Conservation (phyloP, 176 grass and related monocot species). For the Oryza meridionalis region DNA sequence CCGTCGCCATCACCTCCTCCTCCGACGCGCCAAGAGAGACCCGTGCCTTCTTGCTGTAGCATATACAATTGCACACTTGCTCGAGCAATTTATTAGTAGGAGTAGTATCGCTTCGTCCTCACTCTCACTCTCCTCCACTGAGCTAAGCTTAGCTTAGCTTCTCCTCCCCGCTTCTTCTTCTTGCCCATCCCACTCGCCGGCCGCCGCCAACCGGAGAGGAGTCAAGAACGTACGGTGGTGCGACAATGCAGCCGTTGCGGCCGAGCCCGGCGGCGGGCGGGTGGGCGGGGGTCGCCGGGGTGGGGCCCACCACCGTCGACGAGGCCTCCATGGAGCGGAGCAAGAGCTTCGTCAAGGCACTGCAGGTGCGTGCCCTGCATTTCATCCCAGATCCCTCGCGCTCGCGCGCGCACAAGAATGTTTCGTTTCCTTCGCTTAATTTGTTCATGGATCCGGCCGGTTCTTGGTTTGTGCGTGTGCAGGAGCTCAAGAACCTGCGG, state of each 20-base stretch:
- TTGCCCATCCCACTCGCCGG: neutral
- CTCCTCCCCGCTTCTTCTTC: conserved; percentile 1
- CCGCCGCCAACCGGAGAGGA: neutral
- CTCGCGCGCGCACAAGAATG: neutral
- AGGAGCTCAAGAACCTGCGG: conserved; percentile 97
- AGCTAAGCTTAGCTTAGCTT: conserved; percentile 14
- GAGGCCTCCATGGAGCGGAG: conserved; percentile 96
- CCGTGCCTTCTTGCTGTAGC: neutral
- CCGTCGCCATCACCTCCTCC: neutral
- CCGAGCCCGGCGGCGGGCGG: conserved; percentile 16
- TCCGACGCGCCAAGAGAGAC: neutral
- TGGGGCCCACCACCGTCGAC: conserved; percentile 61
- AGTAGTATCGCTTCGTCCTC: conserved; percentile 43
- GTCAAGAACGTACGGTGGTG: neutral
- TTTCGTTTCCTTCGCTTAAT: neutral
- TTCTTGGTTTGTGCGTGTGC: conserved; percentile 33
- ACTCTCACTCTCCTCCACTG: conserved; percentile 37
- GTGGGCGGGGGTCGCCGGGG: conserved; percentile 26
- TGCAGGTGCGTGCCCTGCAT: conserved; percentile 56
- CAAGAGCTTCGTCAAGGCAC: conserved; percentile 95
- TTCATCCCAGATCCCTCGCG: conserved; percentile 26
- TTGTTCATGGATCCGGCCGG: conserved; percentile 5
- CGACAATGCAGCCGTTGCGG: conserved; percentile 47
- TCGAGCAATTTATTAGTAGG: neutral
- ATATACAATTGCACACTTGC: neutral